phyloP scores from a whole-genome alignment of 108 stramenopile genomes.

The Nitzschia inconspicua region DNA sequence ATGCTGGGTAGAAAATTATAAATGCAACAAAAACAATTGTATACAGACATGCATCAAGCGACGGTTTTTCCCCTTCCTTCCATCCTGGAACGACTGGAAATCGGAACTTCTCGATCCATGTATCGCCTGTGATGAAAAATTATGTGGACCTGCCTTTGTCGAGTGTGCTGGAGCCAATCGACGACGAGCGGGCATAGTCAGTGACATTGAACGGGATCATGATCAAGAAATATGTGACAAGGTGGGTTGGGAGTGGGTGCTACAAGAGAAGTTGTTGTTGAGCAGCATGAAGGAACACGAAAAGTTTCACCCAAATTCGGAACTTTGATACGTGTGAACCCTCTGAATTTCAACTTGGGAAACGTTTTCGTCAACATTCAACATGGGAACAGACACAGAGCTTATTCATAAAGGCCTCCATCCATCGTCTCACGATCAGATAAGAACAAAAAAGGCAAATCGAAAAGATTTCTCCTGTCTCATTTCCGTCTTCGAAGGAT shows the following conservation, averaged over 20 bases:
- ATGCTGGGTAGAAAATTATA: constrained; percentile 33
- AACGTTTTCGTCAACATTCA: too few relatives aligned
- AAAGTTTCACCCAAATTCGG: too few relatives aligned
- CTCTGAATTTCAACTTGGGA: too few relatives aligned
- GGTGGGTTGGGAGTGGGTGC: constrained; percentile 3
- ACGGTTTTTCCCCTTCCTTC: constrained; percentile 10
- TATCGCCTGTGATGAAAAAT: constrained; percentile 34
- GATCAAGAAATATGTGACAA: not conserved
- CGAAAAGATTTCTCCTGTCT: too few relatives aligned
- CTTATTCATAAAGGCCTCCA: too few relatives aligned
- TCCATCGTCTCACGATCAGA: too few relatives aligned
- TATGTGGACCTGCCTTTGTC: constrained; percentile 43
- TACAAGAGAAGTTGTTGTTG: too few relatives aligned
- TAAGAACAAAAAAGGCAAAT: too few relatives aligned
- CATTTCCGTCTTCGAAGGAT: too few relatives aligned
- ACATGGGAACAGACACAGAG: too few relatives aligned
- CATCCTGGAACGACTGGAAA: constrained; percentile 2
- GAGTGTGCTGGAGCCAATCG: constrained; percentile 44
- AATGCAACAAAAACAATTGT: constrained; percentile 29
- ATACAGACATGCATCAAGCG: constrained; percentile 24
- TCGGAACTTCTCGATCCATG: constrained; percentile 24
- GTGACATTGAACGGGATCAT: constrained; percentile 29
- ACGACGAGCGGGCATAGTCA: constrained; percentile 33
- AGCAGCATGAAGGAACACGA: too few relatives aligned
- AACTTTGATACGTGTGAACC: too few relatives aligned